Evolutionary conservation across 805 yeast genomes (phyloP).

Genomic region (Barnettozyma wickerhamii): DNA sequence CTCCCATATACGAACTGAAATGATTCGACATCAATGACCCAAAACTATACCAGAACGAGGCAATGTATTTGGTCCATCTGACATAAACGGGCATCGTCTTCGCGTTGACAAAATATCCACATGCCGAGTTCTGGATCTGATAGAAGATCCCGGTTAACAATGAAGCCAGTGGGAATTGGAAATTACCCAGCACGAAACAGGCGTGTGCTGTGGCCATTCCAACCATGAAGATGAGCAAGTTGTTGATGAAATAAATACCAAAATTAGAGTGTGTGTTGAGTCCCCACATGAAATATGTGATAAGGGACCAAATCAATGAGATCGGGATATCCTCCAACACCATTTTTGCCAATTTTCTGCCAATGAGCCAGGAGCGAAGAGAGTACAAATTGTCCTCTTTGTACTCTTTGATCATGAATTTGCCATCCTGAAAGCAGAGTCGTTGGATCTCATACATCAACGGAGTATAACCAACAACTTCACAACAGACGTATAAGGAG

Average conservation of each 20-base stretch:
- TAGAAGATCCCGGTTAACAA: constrained; percentile 19
- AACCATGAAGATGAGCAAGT: constrained; percentile 50
- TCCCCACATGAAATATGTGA: constrained; percentile 78
- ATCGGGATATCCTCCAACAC: constrained; percentile 66
- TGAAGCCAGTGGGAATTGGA: constrained; percentile 18
- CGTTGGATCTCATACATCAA: constrained; percentile 56
- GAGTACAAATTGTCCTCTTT: constrained; percentile 20
- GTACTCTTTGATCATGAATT: constrained; percentile 43
- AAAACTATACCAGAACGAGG: constrained; percentile 72
- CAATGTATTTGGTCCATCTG: constrained; percentile 71
- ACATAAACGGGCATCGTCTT: constrained; percentile 75
- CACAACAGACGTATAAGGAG: constrained; percentile 47
- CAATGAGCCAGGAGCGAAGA: constrained; percentile 21
- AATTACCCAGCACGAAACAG: constrained; percentile 19
- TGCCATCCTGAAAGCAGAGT: constrained; percentile 49
- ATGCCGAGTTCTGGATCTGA: constrained; percentile 62
- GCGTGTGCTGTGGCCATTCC: constrained; percentile 52
- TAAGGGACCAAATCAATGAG: constrained; percentile 51
- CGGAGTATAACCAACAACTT: constrained; percentile 52
- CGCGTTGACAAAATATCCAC: constrained; percentile 77
- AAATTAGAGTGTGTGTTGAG: constrained; percentile 47
- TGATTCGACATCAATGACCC: constrained; percentile 63
- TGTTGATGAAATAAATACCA: constrained; percentile 57
- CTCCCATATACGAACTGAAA: constrained; percentile 55
- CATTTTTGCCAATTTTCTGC: constrained; percentile 57